phyloP scores from a whole-genome alignment of 257 asterid genomes.

The Pogostemon cablin region DNA sequence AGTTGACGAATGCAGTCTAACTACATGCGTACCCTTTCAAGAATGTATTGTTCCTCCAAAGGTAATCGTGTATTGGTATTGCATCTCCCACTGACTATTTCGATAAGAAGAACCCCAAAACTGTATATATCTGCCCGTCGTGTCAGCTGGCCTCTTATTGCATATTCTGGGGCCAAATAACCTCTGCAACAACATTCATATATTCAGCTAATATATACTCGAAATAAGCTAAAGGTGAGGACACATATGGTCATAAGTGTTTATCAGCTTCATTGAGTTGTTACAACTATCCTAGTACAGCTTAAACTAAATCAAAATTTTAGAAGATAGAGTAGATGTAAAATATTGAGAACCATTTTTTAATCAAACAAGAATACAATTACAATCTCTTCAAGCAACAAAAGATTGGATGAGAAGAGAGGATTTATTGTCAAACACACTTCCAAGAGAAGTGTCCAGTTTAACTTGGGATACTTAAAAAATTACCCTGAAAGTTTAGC shows the following conservation, averaged over 20 bases:
- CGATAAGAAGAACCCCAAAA: constrained; percentile 88
- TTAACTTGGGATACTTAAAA: background rate
- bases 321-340: background rate
- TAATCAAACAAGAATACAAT: background rate
- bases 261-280: background rate
- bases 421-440: background rate
- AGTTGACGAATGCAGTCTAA: constrained; percentile 8
- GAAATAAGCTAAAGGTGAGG: background rate
- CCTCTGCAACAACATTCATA: constrained; percentile 59
- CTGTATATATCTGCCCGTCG: constrained; percentile 87
- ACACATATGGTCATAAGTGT: background rate
- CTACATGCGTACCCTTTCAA: constrained; percentile 74
- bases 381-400: background rate
- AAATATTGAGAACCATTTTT: background rate
- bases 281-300: background rate
- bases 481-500: background rate
- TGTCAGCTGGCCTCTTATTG: constrained; percentile 84
- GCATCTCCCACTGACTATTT: constrained; percentile 94
- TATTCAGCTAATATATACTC: constrained; percentile 10
- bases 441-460: background rate
- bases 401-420: background rate
- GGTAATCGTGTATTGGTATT: constrained; percentile 84
- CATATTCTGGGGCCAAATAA: constrained; percentile 98
- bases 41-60: constrained; percentile 74
- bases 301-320: constrained; percentile 6